phyloP scores from a whole-genome alignment of 2,329 filamentous ascomycete genomes.

The Colletotrichum tropicale region DNA sequence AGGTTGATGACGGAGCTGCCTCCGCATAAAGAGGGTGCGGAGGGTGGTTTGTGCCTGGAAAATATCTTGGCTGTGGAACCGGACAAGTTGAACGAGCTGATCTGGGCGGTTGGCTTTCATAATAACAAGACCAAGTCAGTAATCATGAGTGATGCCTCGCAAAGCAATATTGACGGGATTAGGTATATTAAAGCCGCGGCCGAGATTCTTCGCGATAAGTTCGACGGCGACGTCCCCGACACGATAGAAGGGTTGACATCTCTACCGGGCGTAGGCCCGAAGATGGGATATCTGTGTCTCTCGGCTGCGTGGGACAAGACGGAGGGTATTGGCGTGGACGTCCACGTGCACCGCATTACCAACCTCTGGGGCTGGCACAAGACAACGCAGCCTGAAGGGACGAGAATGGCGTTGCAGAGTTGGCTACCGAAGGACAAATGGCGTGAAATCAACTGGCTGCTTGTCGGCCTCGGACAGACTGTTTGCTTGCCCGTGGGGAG shows the following conservation, averaged over 20 bases:
- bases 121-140: slow-evolving; percentile 84
- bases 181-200: slow-evolving; percentile 76
- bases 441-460: slow-evolving; percentile 89
- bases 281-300: slow-evolving; percentile 92
- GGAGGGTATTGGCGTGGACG: slow-evolving; percentile 88
- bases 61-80: slow-evolving; percentile 78
- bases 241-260: slow-evolving; percentile 76
- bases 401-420: slow-evolving; percentile 72
- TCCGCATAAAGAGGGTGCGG: slow-evolving; percentile 47
- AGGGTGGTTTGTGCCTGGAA: slow-evolving; percentile 69
- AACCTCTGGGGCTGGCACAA: slow-evolving; percentile 94
- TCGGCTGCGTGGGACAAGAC: slow-evolving; percentile 69
- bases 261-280: slow-evolving; percentile 87
- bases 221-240: slow-evolving; percentile 78
- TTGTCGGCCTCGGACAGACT: slow-evolving; percentile 88
- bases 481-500: slow-evolving; percentile 82
- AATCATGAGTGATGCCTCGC: neutral
- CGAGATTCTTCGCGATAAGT: slow-evolving; percentile 72
- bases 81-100: slow-evolving; percentile 70
- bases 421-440: slow-evolving; percentile 87
- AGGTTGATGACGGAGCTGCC: slow-evolving; percentile 77
- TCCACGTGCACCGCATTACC: slow-evolving; percentile 93
- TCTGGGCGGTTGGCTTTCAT: slow-evolving; percentile 88
- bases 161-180: neutral
- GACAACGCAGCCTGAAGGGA: slow-evolving; percentile 83